Percentiles rank a stretch among this genome's conserved stretches.
phyloP scores from a whole-genome alignment of 345 rosid genomes.

The Euphorbia lathyris region DNA sequence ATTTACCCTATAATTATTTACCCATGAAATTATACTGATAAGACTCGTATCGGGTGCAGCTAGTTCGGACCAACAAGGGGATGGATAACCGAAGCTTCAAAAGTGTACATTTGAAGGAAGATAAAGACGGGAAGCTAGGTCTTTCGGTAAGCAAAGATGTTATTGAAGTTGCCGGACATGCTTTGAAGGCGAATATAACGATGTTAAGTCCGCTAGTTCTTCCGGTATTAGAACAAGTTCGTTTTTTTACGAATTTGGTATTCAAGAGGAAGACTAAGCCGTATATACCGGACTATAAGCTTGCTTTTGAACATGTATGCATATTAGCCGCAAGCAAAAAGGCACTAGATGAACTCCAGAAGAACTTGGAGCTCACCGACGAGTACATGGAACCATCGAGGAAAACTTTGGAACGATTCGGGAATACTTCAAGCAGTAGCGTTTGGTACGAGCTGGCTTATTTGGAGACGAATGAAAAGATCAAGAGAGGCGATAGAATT shows the following conservation, averaged over 20 bases:
- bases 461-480: conserved; percentile 47
- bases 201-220: conserved; percentile 56
- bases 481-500: conserved; percentile 50
- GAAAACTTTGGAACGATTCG: conserved; percentile 56
- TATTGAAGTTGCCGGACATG: conserved; percentile 50
- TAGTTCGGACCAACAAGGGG: conserved; percentile 65
- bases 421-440: conserved; percentile 73
- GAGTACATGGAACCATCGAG: conserved; percentile 71
- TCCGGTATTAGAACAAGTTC: conserved; percentile 45
- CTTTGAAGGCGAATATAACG: conserved; percentile 61
- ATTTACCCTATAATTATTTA: no score
- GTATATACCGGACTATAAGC: conserved; percentile 46
- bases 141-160: conserved; percentile 50
- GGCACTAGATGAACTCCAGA: conserved; percentile 57
- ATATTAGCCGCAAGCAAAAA: conserved; percentile 46
- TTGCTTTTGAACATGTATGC: conserved; percentile 61
- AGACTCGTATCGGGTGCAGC: conserved; percentile 23
- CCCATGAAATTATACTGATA: no score
- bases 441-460: conserved; percentile 72
- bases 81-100: conserved; percentile 49
- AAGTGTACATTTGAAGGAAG: conserved; percentile 53
- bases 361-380: conserved; percentile 52
- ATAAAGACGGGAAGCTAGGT: conserved; percentile 46
- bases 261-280: conserved; percentile 34
- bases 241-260: conserved; percentile 42